A percentile compares a stretch with the other conserved stretches of the same genome.
Evolutionary conservation across 2,329 filamentous ascomycete genomes (phyloP).

Genomic region (Penicillium sp.): DNA sequence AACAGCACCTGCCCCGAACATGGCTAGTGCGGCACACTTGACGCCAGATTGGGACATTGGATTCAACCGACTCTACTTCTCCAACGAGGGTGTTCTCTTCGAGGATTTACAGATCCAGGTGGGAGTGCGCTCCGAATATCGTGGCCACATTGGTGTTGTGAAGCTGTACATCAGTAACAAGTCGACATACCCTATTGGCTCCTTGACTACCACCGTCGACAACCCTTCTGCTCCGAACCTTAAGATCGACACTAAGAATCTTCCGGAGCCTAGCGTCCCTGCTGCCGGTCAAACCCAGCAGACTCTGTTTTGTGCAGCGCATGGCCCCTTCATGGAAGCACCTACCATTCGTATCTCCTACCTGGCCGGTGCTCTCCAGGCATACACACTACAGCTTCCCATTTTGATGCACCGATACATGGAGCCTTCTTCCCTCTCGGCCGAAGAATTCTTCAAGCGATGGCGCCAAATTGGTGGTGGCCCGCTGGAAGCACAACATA

Average conservation of each 20-base stretch:
- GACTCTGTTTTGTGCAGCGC: constrained; percentile 90
- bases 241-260: constrained; percentile 80
- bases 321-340: constrained; percentile 73
- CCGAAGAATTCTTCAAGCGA: constrained; percentile 96
- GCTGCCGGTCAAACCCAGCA: constrained; percentile 81
- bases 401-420: constrained; percentile 93
- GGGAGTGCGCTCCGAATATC: constrained; percentile 88
- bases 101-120: constrained; percentile 94
- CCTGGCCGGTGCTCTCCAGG: constrained; percentile 87
- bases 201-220: constrained; percentile 91
- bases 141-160: constrained; percentile 89
- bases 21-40: constrained; percentile 87
- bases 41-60: constrained; percentile 93
- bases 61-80: constrained; percentile 77
- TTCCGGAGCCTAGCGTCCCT: constrained; percentile 78
- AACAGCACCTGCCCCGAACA: constrained; percentile 67
- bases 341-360: constrained; percentile 95
- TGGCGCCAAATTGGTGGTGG: constrained; percentile 97
- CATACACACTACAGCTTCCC: constrained; percentile 84
- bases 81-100: constrained; percentile 82
- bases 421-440: constrained; percentile 80
- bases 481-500: constrained; percentile 80
- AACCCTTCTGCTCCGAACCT: constrained; percentile 64
- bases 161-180: constrained; percentile 98
- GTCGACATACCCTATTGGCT: constrained; percentile 76